A percentile compares a stretch with the other conserved stretches of the same genome.
Conservation (phyloP, 192 early-diverging fungal species). For the Lobosporangium transversale region DNA sequence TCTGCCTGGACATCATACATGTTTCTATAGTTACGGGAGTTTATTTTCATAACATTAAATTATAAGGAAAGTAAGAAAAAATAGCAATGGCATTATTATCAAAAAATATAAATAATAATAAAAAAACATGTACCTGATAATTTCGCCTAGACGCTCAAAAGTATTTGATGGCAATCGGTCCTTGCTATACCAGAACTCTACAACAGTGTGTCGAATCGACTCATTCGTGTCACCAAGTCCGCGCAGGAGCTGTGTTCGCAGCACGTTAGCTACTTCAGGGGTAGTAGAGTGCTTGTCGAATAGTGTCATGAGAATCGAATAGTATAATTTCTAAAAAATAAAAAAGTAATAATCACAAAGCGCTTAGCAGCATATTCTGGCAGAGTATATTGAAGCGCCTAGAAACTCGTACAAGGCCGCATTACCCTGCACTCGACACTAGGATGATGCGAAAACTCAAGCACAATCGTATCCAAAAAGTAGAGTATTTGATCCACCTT, state of each 20-base stretch:
- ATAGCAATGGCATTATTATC: too few relatives aligned
- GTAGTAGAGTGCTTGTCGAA: conserved; percentile 23
- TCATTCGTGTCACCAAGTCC: conserved; percentile 57
- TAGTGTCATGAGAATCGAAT: conserved; percentile 53
- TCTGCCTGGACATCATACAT: conserved; percentile 73
- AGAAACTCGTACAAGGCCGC: not conserved
- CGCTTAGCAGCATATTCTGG: not conserved
- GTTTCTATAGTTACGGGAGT: conserved; percentile 35
- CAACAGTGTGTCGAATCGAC: conserved; percentile 47
- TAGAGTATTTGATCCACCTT: conserved; percentile 54
- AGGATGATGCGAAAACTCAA: conserved; percentile 62
- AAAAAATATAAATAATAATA: too few relatives aligned
- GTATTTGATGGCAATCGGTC: conserved; percentile 46
- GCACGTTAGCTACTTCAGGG: conserved; percentile 10
- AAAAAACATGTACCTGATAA: conserved; percentile 62
- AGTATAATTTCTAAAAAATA: conserved; percentile 56
- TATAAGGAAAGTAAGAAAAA: not conserved
- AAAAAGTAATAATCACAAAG: not conserved
- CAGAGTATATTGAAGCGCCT: not conserved
- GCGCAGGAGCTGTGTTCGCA: conserved; percentile 54
- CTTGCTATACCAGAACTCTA: conserved; percentile 55
- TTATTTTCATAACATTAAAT: not conserved
- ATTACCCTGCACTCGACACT: conserved; percentile 65
- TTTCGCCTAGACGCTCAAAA: conserved; percentile 40
- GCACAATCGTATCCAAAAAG: conserved; percentile 57